Conservation (phyloP, 805 yeast genomes). For the Brettanomyces nanus region DNA sequence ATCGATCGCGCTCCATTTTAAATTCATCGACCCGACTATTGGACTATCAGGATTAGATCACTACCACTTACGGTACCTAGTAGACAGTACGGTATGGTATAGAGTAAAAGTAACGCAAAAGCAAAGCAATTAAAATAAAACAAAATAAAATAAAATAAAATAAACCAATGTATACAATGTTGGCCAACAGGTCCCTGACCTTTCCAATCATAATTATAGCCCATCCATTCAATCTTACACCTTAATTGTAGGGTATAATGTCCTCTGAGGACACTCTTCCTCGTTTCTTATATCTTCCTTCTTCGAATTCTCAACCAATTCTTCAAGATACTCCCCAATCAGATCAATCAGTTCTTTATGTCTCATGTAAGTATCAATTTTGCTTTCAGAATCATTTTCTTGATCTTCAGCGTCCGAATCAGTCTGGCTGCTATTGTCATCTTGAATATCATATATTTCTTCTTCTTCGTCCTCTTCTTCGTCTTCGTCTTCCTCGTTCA, state of each 20-base stretch:
- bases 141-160: too few species aligned
- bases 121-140: too few species aligned
- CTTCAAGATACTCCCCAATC: constrained; percentile 13
- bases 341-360: constrained; percentile 11
- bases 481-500: constrained; percentile 6
- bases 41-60: too few species aligned
- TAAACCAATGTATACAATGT: too few species aligned
- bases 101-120: too few species aligned
- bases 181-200: too few species aligned
- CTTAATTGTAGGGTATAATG: constrained; percentile 14
- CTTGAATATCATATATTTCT: not conserved
- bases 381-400: constrained; percentile 10
- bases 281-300: not conserved
- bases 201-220: too few species aligned
- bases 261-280: constrained; percentile 1
- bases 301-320: constrained; percentile 6
- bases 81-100: too few species aligned
- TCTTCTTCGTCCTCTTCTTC: not conserved
- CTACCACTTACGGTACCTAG: too few species aligned
- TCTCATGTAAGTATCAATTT: constrained; percentile 7
- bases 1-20: too few species aligned
- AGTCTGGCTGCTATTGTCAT: constrained; percentile 1
- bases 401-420: constrained; percentile 11
- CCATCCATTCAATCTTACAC: too few species aligned
- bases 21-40: too few species aligned